Percentiles rank a stretch among this genome's conserved stretches.
phyloP scores from a whole-genome alignment of 2,329 filamentous ascomycete genomes.

The Hawksworthiomyces lignivorus region DNA sequence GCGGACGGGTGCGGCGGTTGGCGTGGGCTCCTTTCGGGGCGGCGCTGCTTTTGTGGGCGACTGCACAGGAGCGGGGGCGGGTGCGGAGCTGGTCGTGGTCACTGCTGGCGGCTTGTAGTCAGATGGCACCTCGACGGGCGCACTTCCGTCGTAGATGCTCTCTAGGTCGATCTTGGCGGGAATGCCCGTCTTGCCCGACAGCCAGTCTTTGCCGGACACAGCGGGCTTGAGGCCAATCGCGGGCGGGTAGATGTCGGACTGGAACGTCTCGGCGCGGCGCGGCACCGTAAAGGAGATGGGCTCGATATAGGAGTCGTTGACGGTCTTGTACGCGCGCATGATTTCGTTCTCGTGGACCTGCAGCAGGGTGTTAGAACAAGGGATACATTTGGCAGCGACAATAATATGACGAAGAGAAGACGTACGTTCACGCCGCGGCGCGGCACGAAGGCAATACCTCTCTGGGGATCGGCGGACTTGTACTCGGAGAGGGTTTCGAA shows the following conservation, averaged over 20 bases:
- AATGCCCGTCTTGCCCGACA: slow-evolving; percentile 72
- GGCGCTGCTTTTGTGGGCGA: slow-evolving; percentile 23
- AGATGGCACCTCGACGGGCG: slow-evolving; percentile 66
- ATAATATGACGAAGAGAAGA: slow-evolving; percentile 5
- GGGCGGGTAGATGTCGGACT: slow-evolving; percentile 93
- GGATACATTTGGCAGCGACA: background rate
- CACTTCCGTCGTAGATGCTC: slow-evolving; percentile 79
- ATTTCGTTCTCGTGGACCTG: slow-evolving; percentile 92
- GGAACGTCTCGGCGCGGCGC: slow-evolving; percentile 86
- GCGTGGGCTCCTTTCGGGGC: background rate
- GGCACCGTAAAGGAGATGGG: slow-evolving; percentile 97
- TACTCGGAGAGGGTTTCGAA: slow-evolving; percentile 96
- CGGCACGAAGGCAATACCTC: slow-evolving; percentile 88
- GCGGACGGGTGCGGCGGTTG: slow-evolving; percentile 28
- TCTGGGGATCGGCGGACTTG: slow-evolving; percentile 92
- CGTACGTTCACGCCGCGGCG: slow-evolving; percentile 86
- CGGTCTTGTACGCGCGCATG: slow-evolving; percentile 93
- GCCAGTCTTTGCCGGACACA: slow-evolving; percentile 74
- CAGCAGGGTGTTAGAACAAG: background rate
- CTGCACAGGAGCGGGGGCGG: slow-evolving; percentile 33
- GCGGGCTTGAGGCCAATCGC: slow-evolving; percentile 73
- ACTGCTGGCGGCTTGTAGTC: slow-evolving; percentile 53
- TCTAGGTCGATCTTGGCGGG: slow-evolving; percentile 92
- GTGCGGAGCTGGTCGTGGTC: slow-evolving; percentile 32
- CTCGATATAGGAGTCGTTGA: slow-evolving; percentile 90